Evolutionary conservation across 2,329 filamentous ascomycete genomes (phyloP).

Genomic region (Ceratocystis harringtonii): DNA sequence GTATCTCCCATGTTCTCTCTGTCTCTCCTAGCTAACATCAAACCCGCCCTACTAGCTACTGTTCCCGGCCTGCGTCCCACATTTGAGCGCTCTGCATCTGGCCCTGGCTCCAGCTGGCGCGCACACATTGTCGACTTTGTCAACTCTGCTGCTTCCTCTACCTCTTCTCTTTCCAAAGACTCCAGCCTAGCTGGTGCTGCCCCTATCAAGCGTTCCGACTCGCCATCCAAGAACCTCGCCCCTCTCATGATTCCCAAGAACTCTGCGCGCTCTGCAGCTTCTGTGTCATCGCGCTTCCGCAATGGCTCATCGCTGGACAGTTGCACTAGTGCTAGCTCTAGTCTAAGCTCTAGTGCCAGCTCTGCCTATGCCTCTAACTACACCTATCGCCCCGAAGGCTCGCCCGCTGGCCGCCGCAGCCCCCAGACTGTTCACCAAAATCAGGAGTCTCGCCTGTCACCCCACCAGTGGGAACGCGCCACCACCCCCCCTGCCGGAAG

Average conservation of each 20-base stretch:
- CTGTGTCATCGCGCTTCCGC: constrained; percentile 13
- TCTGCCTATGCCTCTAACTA: constrained; percentile 1
- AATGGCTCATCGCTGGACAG: constrained; percentile 10
- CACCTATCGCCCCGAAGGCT: constrained; percentile 5
- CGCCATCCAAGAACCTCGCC: constrained; percentile 9
- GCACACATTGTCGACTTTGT: constrained; percentile 12
- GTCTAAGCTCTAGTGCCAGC: not conserved
- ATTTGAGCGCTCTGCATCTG: constrained; percentile 47
- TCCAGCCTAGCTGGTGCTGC: not conserved
- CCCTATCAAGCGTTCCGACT: constrained; percentile 8
- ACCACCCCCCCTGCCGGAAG: constrained; percentile 3
- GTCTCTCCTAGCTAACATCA: constrained; percentile 1
- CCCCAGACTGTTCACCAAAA: not conserved
- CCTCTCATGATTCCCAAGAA: constrained; percentile 14
- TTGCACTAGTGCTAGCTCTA: constrained; percentile 9
- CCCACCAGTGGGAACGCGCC: constrained; percentile 3
- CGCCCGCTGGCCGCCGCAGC: constrained; percentile 1
- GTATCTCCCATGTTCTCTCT: not conserved
- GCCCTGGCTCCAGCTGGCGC: not conserved
- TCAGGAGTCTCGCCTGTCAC: not conserved
- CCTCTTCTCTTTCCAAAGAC: not conserved
- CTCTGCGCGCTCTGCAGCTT: constrained; percentile 4
- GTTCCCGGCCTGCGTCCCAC: constrained; percentile 50
- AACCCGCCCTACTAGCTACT: constrained; percentile 34
- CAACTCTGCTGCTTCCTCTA: not conserved